Evolutionary conservation across 306 rosid species (phyloP).

Genomic region (Erythrophleum fordii): DNA sequence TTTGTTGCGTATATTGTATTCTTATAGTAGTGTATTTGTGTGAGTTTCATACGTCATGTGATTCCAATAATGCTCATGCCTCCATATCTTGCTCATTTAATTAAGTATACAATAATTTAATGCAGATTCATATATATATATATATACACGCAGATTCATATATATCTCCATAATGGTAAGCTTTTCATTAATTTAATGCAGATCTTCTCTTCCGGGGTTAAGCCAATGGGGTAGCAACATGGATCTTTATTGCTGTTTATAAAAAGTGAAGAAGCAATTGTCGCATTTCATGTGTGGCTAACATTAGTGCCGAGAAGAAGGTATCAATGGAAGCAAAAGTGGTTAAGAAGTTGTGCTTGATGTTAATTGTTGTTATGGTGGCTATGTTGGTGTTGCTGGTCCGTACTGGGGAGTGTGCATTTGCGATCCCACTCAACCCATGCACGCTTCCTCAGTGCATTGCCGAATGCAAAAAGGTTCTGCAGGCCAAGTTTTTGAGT

Average conservation of each 20-base stretch:
- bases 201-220: neutral
- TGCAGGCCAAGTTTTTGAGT: slow-evolving; percentile 29
- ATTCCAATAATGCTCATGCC: neutral
- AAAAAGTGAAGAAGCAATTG: neutral
- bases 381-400: slow-evolving; percentile 17
- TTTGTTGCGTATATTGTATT: neutral
- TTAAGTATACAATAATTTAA: neutral
- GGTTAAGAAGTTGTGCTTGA: neutral
- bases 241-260: slow-evolving; percentile 2
- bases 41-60: neutral
- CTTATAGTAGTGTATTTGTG: neutral
- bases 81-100: slow-evolving; percentile 2
- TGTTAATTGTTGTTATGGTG: neutral
- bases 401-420: slow-evolving; percentile 32
- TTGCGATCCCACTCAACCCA: slow-evolving; percentile 44
- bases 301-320: neutral
- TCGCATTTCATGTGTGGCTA: neutral
- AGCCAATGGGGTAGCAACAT: neutral
- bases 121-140: neutral
- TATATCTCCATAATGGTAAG: neutral
- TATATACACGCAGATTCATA: neutral
- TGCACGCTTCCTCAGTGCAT: slow-evolving; percentile 46
- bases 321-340: slow-evolving; percentile 10
- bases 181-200: neutral
- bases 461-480: slow-evolving; percentile 31